phyloP scores from a whole-genome alignment of 2,329 filamentous ascomycete species.

The Xylariaceae sp. region DNA sequence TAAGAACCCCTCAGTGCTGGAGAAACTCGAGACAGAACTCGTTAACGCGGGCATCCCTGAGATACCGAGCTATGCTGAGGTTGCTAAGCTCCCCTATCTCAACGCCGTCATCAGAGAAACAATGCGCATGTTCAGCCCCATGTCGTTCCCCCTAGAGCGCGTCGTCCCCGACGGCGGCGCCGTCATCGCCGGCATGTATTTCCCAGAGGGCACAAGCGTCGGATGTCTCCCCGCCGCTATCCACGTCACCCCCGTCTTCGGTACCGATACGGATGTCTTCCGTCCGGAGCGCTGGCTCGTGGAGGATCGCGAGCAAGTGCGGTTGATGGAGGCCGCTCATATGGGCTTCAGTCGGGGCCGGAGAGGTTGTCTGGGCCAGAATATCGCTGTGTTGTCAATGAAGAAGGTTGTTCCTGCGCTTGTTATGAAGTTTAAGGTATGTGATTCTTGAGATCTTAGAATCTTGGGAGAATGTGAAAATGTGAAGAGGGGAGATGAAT shows the following conservation, averaged over 20 bases:
- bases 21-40: conserved; percentile 30
- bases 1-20: conserved; percentile 45
- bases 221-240: conserved; percentile 22
- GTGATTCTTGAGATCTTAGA: neutral
- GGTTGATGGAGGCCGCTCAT: conserved; percentile 25
- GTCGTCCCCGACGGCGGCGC: conserved; percentile 22
- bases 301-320: conserved; percentile 20
- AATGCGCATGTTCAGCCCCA: conserved; percentile 20
- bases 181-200: conserved; percentile 24
- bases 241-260: conserved; percentile 21
- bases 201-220: conserved; percentile 24
- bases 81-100: conserved; percentile 24
- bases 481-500: neutral
- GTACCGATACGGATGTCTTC: conserved; percentile 21
- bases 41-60: conserved; percentile 13
- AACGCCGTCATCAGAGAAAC: conserved; percentile 23
- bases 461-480: neutral
- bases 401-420: conserved; percentile 26
- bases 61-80: conserved; percentile 21
- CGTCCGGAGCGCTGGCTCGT: conserved; percentile 27
- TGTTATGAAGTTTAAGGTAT: conserved; percentile 25
- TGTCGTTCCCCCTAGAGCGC: conserved; percentile 22
- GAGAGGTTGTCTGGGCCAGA: conserved; percentile 23
- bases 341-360: conserved; percentile 28
- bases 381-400: conserved; percentile 27